Percentiles rank a stretch among this genome's conserved stretches.
These are phyloP conservation scores for Pyrenula massariospora DNA, from an alignment of 495 filamentous ascomycete genomes.

Conservation along the genomic window DNA sequence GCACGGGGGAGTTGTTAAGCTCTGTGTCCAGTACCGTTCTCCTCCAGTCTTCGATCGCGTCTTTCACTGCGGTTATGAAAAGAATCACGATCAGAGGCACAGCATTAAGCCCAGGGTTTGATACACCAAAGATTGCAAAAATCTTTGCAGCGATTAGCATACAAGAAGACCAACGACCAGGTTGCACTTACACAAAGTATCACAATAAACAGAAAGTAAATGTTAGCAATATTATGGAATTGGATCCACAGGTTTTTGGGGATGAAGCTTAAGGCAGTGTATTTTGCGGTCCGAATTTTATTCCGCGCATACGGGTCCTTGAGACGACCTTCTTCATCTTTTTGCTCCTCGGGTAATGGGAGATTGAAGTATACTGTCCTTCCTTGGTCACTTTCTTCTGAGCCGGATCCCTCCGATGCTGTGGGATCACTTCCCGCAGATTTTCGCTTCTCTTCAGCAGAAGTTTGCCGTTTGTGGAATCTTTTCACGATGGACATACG, in stretches of 20 bases:
- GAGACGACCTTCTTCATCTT: conserved; percentile 75
- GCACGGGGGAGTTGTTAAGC: conserved; percentile 92
- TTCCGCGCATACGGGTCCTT: conserved; percentile 65
- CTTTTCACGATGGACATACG: conserved; percentile 75
- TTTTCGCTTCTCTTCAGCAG: conserved; percentile 63
- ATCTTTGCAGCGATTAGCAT: conserved; percentile 46
- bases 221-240: conserved; percentile 97
- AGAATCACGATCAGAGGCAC: conserved; percentile 93
- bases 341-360: conserved; percentile 62
- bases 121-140: conserved; percentile 89
- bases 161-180: neutral
- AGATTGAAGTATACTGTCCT: conserved; percentile 73
- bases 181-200: conserved; percentile 70
- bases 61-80: conserved; percentile 82
- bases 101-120: conserved; percentile 80
- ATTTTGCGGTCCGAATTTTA: conserved; percentile 96
- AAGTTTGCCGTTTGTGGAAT: conserved; percentile 47
- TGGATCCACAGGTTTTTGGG: conserved; percentile 96
- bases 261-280: conserved; percentile 90
- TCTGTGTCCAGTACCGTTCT: conserved; percentile 86
- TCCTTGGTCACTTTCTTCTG: conserved; percentile 20
- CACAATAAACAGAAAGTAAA: conserved; percentile 95
- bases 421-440: conserved; percentile 28
- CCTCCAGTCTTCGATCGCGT: conserved; percentile 96
- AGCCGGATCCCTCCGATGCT: conserved; percentile 28